Evolutionary conservation across 179 eudicot species (phyloP), one percentile per base, ranked within the genome.

Genomic region (Patellifolia procumbens): DNA sequence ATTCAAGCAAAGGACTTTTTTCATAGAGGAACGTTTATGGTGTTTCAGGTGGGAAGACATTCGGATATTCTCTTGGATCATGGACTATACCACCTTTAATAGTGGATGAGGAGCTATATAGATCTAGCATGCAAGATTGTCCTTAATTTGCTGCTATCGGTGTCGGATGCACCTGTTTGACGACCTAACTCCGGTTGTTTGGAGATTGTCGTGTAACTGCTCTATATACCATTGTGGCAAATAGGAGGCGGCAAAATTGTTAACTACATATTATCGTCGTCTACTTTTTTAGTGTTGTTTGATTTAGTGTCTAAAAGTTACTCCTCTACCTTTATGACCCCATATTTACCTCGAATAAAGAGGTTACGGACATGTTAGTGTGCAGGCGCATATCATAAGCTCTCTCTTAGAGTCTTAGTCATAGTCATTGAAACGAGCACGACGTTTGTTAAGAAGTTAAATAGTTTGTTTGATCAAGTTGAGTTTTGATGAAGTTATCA

Each of bases 41-140:
- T 72, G 75, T 63, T 82, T 61, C 67, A 94, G 98, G 98, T 66
- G 97, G 97, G 53, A 89, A 89, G 79, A 70, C 73, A 35, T 76
- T 79, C 0, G 96, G 94, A 58, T 85, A 90, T 82, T 81, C 94
- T 81, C 92, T 92, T 64, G 98, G 98, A 70, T 86, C 97, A 65
- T 94, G 98, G 98, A 89, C 78, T 42, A 89, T 94, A 45, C 98
- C 98, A 24, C 89, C 90, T 20, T 76, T 92, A 28, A 91, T 94
- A 73, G 93, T 78, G 26, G 87, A 94, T 13, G 98, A 94, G 75
- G 87, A 87, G 67, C 66, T 55, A 26, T 94, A 90, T 86, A 81
- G 97, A 80, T 84, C 85, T 35, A 80, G 76, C 77, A 24, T 80
- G 58, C 81, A 78, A 72, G 75, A 76, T 9, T 77, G 76, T 63